A percentile compares a stretch with the other conserved stretches of the same genome.
Evolutionary conservation across 352 stramenopile species (phyloP).

Genomic region (Globisporangium nodosum): DNA sequence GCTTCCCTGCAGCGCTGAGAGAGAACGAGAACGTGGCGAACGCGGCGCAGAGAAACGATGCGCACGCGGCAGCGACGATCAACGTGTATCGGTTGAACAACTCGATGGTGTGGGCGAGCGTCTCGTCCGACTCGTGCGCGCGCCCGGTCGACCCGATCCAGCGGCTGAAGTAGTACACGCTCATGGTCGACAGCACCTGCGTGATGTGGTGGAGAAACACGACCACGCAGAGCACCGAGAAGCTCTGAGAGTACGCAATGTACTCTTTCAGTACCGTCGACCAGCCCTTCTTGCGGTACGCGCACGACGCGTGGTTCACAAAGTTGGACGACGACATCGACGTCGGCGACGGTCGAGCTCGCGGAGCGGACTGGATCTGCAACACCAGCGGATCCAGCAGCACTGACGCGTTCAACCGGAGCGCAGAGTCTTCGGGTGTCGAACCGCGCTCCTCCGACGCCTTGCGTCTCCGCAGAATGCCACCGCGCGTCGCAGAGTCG

Average conservation of each 20-base stretch:
- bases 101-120: slow-evolving; percentile 3
- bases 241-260: slow-evolving; percentile 25
- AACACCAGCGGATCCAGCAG: slow-evolving; percentile 18
- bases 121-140: not conserved
- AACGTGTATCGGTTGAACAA: slow-evolving; percentile 21
- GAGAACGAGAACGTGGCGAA: slow-evolving; percentile 27
- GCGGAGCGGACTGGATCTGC: slow-evolving; percentile 16
- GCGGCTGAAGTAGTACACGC: slow-evolving; percentile 31
- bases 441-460: not conserved
- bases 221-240: slow-evolving; percentile 19
- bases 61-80: slow-evolving; percentile 28
- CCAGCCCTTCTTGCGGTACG: slow-evolving; percentile 13
- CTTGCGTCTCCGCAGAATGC: slow-evolving; percentile 1
- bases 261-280: slow-evolving; percentile 24
- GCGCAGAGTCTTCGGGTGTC: not conserved
- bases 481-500: slow-evolving; percentile 2
- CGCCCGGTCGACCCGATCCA: slow-evolving; percentile 24
- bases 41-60: slow-evolving; percentile 24
- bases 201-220: slow-evolving; percentile 26
- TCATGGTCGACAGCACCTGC: slow-evolving; percentile 23
- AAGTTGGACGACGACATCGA: slow-evolving; percentile 2
- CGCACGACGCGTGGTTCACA: slow-evolving; percentile 10
- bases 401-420: slow-evolving; percentile 16
- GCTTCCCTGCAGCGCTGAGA: slow-evolving; percentile 21
- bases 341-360: not conserved